Evolutionary conservation across 2,329 filamentous ascomycete species (phyloP).

Genomic region (Clarireedia paspali): DNA sequence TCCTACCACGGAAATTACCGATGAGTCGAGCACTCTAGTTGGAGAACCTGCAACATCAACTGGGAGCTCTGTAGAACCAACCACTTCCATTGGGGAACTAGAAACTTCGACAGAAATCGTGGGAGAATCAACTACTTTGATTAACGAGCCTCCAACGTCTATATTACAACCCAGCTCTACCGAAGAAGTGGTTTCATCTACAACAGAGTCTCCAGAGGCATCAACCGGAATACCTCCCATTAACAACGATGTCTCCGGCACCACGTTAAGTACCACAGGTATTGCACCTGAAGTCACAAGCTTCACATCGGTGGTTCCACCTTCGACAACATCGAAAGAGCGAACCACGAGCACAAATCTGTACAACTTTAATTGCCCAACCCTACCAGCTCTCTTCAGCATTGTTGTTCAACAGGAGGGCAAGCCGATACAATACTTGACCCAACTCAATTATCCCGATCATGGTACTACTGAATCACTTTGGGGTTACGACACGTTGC

Average conservation of each 20-base stretch:
- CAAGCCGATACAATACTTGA: constrained; percentile 10
- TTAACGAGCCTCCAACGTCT: too few species aligned
- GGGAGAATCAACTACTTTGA: too few species aligned
- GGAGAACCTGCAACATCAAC: neutral
- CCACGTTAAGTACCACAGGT: neutral
- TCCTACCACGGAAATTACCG: too few species aligned
- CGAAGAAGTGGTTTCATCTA: neutral
- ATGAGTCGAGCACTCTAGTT: too few species aligned
- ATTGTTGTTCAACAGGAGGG: constrained; percentile 11
- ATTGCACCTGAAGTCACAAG: neutral
- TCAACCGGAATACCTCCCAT: neutral
- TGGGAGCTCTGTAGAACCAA: too few species aligned
- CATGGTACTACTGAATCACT: neutral
- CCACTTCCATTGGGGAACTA: too few species aligned
- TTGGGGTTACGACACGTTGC: constrained; percentile 12
- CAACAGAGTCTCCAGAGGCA: neutral
- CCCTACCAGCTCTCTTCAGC: constrained; percentile 5
- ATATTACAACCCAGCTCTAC: too few species aligned
- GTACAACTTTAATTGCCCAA: constrained; percentile 6
- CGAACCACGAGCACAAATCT: neutral
- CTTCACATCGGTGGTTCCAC: neutral
- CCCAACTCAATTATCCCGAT: constrained; percentile 7
- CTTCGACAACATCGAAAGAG: neutral
- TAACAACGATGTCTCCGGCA: neutral
- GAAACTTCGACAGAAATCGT: too few species aligned